phyloP scores from a whole-genome alignment of 805 yeast genomes.

The Sugiyamaella boreocaroliniensis region DNA sequence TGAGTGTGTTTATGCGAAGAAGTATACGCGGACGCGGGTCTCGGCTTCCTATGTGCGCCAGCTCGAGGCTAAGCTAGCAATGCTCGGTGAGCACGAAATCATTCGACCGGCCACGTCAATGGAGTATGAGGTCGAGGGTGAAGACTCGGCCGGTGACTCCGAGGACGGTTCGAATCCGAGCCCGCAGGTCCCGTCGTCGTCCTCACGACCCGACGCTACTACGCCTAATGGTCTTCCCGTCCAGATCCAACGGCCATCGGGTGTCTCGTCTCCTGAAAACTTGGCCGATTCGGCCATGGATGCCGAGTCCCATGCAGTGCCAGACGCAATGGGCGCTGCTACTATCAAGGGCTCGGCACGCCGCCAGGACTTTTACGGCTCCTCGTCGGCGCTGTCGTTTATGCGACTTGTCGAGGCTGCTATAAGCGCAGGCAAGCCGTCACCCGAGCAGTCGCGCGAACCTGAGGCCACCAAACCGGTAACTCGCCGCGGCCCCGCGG shows the following conservation, averaged over 20 bases:
- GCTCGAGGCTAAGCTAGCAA: conserved; percentile 6
- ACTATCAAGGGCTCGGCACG: neutral
- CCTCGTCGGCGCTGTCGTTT: conserved; percentile 15
- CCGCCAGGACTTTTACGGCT: conserved; percentile 14
- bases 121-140: neutral
- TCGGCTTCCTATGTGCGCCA: conserved; percentile 8
- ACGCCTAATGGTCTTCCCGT: neutral
- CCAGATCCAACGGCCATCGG: neutral
- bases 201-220: neutral
- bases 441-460: neutral
- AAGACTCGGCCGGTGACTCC: neutral
- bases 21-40: conserved; percentile 2
- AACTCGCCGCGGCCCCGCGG: neutral
- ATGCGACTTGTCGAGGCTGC: conserved; percentile 15
- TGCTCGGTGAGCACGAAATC: neutral
- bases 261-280: neutral
- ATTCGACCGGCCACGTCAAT: neutral
- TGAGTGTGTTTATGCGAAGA: conserved; percentile 6
- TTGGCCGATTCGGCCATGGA: neutral
- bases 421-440: conserved; percentile 7
- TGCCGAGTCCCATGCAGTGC: neutral
- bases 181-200: neutral
- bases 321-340: conserved; percentile 16
- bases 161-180: neutral
- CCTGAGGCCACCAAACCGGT: neutral